Evolutionary conservation across 2,329 filamentous ascomycete species (phyloP), one percentile per base, ranked within the genome.

Genomic region (Diaporthe ilicicola): DNA sequence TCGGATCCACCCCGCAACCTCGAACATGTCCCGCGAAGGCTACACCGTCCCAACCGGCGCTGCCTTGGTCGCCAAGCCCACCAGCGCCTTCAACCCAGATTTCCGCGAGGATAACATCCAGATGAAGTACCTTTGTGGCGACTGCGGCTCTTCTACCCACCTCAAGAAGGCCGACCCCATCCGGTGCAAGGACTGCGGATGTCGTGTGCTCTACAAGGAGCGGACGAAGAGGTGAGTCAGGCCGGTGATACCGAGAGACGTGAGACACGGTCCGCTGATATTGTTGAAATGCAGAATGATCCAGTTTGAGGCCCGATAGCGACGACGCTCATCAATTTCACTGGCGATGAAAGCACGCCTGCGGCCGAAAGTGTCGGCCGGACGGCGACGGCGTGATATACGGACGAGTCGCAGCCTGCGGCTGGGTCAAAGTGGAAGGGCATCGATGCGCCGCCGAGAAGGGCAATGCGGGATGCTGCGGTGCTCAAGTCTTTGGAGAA

Each of bases 191-290:
- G 93, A 95, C 83, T 99, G 96, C 82, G 96, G 96, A 9, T 96
- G 97, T 78, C 91, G 96, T 75, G 94, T 99, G 73, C 84, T 99
- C 76, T 98, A 98, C 84, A 99, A 99, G 89, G 94, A 98, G 89
- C 86, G 96, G 79, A 99, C 96, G 54, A 98, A 97, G 88, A 90
- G 96, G 96, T 98, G 81, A 83, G 92, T 62, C 51, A 48, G 32
- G 55, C n/a, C 39, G 34, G 9, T 1, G 13, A 42, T 37, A 13
- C 32, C 6, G 39, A 39, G n/a, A 44, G 4, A 7, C 6, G 39
- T 34, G n/a, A 44, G 4, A 7, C 42, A 24, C 27, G 44, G 19
- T 69, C 74, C 51, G 72, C 76, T 79, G 69, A 80, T 69, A 27
- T 27, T 68, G 22, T 70, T 12, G 17, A 51, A 19, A 3, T 61